Evolutionary conservation across 257 asterid species (phyloP).

Genomic region (Ilex aquifolium): DNA sequence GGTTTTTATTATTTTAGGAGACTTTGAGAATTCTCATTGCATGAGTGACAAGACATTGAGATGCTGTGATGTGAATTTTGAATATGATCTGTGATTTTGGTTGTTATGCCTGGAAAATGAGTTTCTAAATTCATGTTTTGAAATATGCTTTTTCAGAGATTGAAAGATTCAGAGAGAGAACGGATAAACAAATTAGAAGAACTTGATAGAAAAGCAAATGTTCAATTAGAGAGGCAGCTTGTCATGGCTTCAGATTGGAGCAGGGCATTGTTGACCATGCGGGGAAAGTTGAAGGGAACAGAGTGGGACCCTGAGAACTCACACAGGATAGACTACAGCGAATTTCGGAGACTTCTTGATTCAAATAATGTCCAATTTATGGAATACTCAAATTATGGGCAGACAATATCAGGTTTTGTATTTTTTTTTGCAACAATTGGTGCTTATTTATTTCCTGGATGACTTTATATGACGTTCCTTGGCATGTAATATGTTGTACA

Average conservation of each 20-base stretch:
- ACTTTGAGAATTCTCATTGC: not conserved
- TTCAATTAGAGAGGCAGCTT: slow-evolving; percentile 95
- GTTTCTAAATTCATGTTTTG: slow-evolving; percentile 25
- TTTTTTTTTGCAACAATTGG: not conserved
- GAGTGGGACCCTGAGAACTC: slow-evolving; percentile 92
- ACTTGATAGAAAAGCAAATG: slow-evolving; percentile 82
- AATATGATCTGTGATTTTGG: not conserved
- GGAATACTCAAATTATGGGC: slow-evolving; percentile 97
- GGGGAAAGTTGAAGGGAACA: slow-evolving; percentile 87
- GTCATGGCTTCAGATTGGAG: slow-evolving; percentile 98
- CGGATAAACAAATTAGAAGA: slow-evolving; percentile 67
- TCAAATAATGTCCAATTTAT: slow-evolving; percentile 78
- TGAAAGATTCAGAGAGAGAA: slow-evolving; percentile 85
- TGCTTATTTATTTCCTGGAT: slow-evolving; percentile 4
- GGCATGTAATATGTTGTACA: no score
- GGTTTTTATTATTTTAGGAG: not conserved
- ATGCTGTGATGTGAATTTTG: not conserved
- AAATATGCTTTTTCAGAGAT: slow-evolving; percentile 49
- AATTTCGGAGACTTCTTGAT: slow-evolving; percentile 79
- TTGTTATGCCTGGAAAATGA: slow-evolving; percentile 10
- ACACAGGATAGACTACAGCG: slow-evolving; percentile 70
- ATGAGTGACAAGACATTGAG: not conserved
- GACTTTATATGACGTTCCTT: not conserved
- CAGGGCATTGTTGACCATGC: slow-evolving; percentile 68
- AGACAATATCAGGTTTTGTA: slow-evolving; percentile 73